Percentiles rank a stretch among this genome's conserved stretches.
These are phyloP conservation scores for Tulasnella sp. DNA, from an alignment of 768 basidiomycete species.

Conservation along the genomic window DNA sequence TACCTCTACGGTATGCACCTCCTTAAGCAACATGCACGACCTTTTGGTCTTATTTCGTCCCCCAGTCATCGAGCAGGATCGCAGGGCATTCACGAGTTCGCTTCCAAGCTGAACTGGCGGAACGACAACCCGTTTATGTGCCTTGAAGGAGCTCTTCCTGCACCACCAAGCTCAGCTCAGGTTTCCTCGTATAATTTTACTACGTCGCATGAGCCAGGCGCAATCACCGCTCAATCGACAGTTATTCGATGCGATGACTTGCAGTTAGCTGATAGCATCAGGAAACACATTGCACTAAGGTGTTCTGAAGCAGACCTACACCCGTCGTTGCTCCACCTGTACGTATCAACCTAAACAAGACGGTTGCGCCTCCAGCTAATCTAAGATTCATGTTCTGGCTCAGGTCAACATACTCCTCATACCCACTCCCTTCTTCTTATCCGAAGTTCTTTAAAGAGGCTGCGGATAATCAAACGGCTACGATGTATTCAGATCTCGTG, in stretches of 20 bases:
- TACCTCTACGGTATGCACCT: conserved; percentile 14
- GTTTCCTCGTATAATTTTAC: neutral
- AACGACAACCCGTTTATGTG: conserved; percentile 14
- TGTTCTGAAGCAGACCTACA: neutral
- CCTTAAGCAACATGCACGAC: neutral
- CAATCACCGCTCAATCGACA: neutral
- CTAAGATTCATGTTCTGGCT: neutral
- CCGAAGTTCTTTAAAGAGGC: conserved; percentile 16
- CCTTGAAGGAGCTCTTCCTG: conserved; percentile 16
- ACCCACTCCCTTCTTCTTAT: conserved; percentile 25
- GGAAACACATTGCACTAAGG: neutral
- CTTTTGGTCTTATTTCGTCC: no score
- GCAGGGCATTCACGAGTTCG: neutral
- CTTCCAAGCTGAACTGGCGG: neutral
- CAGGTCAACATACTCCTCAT: conserved; percentile 11
- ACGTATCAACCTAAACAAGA: neutral
- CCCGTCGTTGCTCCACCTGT: neutral
- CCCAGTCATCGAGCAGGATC: neutral
- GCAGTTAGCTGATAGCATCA: neutral
- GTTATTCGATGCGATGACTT: neutral
- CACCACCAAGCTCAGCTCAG: neutral
- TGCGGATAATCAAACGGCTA: neutral
- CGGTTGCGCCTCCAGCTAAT: neutral
- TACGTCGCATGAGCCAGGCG: no score
- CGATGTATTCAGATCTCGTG: neutral